Evolutionary conservation across 2,329 filamentous ascomycete genomes (phyloP).

Genomic region (Cladophialophora exuberans): DNA sequence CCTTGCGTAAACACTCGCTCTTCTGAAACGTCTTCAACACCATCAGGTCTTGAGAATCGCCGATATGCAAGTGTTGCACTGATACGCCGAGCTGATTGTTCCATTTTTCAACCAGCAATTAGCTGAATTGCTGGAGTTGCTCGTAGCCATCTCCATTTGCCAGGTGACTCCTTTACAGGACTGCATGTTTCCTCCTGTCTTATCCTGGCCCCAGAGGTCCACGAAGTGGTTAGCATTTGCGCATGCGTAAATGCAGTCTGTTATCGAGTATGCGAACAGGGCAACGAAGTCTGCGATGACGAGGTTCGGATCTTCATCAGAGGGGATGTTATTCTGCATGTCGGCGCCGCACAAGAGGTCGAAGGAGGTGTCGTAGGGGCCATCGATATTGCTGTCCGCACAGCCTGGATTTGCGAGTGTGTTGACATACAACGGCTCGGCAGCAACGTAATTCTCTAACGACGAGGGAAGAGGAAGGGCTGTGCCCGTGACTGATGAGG

Average conservation of each 20-base stretch:
- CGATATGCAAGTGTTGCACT: slow-evolving; percentile 26
- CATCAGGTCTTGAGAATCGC: slow-evolving; percentile 6
- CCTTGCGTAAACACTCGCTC: no score
- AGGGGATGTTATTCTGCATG: slow-evolving; percentile 10
- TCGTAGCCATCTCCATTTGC: slow-evolving; percentile 15
- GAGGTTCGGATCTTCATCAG: slow-evolving; percentile 13
- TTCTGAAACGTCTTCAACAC: no score
- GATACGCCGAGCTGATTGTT: slow-evolving; percentile 1
- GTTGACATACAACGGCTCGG: slow-evolving; percentile 18
- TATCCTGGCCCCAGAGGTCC: not conserved
- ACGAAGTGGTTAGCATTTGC: slow-evolving; percentile 16
- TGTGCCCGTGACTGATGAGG: slow-evolving; percentile 3
- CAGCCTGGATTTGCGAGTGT: slow-evolving; percentile 22
- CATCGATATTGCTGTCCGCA: slow-evolving; percentile 4
- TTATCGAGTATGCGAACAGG: slow-evolving; percentile 23
- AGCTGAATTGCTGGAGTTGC: slow-evolving; percentile 12
- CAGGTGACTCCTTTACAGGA: slow-evolving; percentile 24
- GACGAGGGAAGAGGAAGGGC: slow-evolving; percentile 20
- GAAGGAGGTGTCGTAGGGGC: slow-evolving; percentile 13
- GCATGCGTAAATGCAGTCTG: slow-evolving; percentile 26
- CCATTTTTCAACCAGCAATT: slow-evolving; percentile 30
- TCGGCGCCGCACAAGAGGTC: slow-evolving; percentile 22
- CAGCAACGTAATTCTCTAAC: slow-evolving; percentile 16
- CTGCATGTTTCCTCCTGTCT: slow-evolving; percentile 3
- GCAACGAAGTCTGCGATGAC: slow-evolving; percentile 19